These are phyloP conservation scores for Ceriops tagal DNA, from an alignment of 345 rosid genomes.

Conservation along the genomic window DNA sequence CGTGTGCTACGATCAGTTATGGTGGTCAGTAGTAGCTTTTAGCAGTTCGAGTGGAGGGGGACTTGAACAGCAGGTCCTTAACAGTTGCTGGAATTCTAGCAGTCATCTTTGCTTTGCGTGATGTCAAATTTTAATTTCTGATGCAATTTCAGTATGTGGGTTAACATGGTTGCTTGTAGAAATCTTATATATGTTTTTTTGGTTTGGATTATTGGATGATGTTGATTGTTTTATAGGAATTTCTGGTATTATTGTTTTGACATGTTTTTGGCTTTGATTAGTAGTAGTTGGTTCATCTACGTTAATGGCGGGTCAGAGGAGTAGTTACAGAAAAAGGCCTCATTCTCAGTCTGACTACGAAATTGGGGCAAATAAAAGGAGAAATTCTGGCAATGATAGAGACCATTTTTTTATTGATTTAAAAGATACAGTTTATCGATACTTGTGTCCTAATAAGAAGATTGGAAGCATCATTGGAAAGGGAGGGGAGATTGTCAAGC, in stretches of 20 bases:
- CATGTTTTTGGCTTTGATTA: no score
- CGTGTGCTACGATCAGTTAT: no score
- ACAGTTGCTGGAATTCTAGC: background rate
- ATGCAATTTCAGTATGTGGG: background rate
- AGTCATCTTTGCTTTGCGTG: background rate
- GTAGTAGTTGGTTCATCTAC: background rate
- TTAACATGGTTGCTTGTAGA: no score
- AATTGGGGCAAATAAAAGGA: slow-evolving; percentile 62
- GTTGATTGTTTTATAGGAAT: no score
- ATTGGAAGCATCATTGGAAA: slow-evolving; percentile 93
- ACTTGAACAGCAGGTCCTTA: no score
- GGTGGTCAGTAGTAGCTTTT: no score
- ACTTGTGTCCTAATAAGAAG: slow-evolving; percentile 76
- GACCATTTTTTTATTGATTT: slow-evolving; percentile 53
- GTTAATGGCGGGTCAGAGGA: slow-evolving; percentile 75
- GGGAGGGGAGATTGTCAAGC: slow-evolving; percentile 96
- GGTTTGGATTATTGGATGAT: no score
- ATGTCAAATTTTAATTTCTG: background rate
- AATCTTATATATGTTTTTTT: no score
- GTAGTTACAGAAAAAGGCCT: slow-evolving; percentile 71
- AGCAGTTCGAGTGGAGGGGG: no score
- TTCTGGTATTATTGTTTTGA: no score
- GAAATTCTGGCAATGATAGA: slow-evolving; percentile 66
- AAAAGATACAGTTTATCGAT: slow-evolving; percentile 78
- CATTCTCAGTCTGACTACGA: slow-evolving; percentile 72